These are phyloP conservation scores for Daldinia vernicosa DNA, from an alignment of 495 filamentous ascomycete species.

Conservation along the genomic window DNA sequence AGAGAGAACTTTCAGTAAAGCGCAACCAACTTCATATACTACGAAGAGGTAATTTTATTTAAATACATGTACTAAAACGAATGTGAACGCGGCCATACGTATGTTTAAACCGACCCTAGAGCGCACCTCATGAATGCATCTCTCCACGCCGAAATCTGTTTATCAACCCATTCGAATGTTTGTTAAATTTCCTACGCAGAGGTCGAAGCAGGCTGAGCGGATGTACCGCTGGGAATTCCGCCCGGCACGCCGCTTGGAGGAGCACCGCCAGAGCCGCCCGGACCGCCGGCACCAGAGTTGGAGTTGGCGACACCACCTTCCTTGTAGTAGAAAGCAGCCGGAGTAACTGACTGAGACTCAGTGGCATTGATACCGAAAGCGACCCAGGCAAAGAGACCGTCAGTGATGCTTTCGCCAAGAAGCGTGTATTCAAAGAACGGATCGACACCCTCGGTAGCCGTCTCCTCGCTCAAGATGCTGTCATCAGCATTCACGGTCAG, in stretches of 20 bases:
- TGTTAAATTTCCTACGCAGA: background rate
- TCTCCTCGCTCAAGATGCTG: background rate
- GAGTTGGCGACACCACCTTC: background rate
- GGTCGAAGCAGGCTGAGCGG: background rate
- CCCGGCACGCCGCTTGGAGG: background rate
- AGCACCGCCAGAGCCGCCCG: background rate
- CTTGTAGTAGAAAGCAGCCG: background rate
- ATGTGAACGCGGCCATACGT: no score
- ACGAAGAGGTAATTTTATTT: no score
- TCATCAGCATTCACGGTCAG: background rate
- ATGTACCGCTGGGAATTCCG: background rate
- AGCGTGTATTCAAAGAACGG: conserved; percentile 51
- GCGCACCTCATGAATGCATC: background rate
- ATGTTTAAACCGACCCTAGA: no score
- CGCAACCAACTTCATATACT: no score
- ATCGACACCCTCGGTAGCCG: background rate
- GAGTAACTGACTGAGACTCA: background rate
- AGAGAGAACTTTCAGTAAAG: no score
- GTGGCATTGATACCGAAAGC: conserved; percentile 64
- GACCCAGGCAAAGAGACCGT: conserved; percentile 64
- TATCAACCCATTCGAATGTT: background rate
- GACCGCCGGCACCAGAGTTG: background rate
- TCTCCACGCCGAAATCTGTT: background rate
- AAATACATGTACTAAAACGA: no score
- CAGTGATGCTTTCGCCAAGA: conserved; percentile 56